Base-by-base conservation (phyloP, 2,329 filamentous ascomycete species). In the Colletotrichum limetticola region DNA sequence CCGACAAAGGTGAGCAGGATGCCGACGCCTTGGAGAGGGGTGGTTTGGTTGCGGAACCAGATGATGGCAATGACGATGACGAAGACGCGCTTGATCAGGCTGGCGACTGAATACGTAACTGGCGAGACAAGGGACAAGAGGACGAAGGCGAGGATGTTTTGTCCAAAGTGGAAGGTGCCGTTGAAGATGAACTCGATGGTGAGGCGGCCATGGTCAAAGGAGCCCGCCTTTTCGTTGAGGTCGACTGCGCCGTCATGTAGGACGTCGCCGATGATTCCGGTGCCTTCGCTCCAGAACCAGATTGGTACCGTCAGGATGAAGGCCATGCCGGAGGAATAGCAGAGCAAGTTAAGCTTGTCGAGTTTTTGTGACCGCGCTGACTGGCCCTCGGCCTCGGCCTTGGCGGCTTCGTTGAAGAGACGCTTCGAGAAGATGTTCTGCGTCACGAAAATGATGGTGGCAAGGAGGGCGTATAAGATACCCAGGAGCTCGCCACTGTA, bases 401-500 rank as follows among this genome's bases (percentile, higher is more conserved):
- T 92, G 7, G 95, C 93, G 7, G 94, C 95, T 80, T 98, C 95
- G 82, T 98, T 99, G 87, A 99, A 99, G 11, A 99, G 91, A 76
- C 95, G 94, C 84, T 99, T 99, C 24, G 96, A 98, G 76, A 98
- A 97, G 70, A 99, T 99, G 80, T 99, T 99, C 80, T 99, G 97
- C 0, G 95, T 97, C 46, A 99, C 97, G 80, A 99, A 99, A 76
- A 98, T 93, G 68, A 98, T 86, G 8, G 97, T 95, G n/a, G 95
- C 95, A 42, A 94, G 86, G 49, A 99, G 92, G 4, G 97, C 95
- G 78, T 95, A 96, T 12, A 96, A 78, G 22, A 99, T 93, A n/a
- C 97, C 97, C 64, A 97, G 89, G 75, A 98, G 89, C 79, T 99
- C 95, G 35, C 94, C 96, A 26, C 91, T 93, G 77, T 97, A 95